A percentile compares a stretch with the other conserved stretches of the same genome.
phyloP scores from a whole-genome alignment of 1,284 basidiomycete genomes.

The Baeospora myosura region DNA sequence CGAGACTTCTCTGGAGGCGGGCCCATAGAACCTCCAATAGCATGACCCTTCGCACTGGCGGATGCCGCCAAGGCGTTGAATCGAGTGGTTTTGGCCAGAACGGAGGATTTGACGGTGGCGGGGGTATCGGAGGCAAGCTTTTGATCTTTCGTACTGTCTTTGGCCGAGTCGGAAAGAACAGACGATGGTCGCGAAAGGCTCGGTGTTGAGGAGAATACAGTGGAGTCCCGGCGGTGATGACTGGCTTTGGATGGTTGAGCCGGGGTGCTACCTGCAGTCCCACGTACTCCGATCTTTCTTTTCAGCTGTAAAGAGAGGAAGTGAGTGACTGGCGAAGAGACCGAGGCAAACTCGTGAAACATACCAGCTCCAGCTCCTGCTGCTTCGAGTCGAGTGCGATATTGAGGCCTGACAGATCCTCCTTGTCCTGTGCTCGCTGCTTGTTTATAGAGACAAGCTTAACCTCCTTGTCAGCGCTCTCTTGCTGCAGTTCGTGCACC shows the following conservation, averaged over 20 bases:
- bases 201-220: slow-evolving; percentile 44
- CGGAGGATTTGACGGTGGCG: slow-evolving; percentile 19
- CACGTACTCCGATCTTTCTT: slow-evolving; percentile 55
- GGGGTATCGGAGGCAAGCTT: slow-evolving; percentile 21
- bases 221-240: slow-evolving; percentile 44
- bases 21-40: slow-evolving; percentile 36
- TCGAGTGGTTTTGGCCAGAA: slow-evolving; percentile 44
- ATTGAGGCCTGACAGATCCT: slow-evolving; percentile 74
- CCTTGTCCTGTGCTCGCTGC: slow-evolving; percentile 60
- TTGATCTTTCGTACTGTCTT: slow-evolving; percentile 26
- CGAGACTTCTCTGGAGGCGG: slow-evolving; percentile 37
- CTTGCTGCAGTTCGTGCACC: slow-evolving; percentile 65
- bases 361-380: slow-evolving; percentile 79
- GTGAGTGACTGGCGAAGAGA: slow-evolving; percentile 8
- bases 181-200: slow-evolving; percentile 43
- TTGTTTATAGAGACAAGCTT: slow-evolving; percentile 69
- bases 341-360: slow-evolving; percentile 21
- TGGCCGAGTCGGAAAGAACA: slow-evolving; percentile 45
- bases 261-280: slow-evolving; percentile 56
- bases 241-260: slow-evolving; percentile 35
- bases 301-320: slow-evolving; percentile 50
- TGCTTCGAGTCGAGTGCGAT: slow-evolving; percentile 86
- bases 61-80: slow-evolving; percentile 25
- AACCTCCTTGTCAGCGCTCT: slow-evolving; percentile 79
- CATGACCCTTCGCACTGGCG: background rate